Percentiles rank a stretch among this genome's conserved stretches.
phyloP scores from a whole-genome alignment of 768 basidiomycete genomes.

The Sistotremastrum suecicum region DNA sequence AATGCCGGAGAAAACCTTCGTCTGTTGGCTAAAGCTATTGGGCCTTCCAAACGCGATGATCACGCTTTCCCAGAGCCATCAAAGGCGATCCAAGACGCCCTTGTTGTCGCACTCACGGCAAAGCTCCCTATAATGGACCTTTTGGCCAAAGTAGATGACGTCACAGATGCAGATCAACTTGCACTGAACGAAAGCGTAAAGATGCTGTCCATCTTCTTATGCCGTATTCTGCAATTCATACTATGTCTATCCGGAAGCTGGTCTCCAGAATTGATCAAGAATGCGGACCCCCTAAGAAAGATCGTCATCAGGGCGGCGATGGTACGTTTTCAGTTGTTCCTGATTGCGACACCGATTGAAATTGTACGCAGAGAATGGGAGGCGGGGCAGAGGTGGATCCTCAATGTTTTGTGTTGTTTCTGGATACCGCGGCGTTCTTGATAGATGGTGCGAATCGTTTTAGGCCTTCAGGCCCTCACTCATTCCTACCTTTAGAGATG shows the following conservation, averaged over 20 bases:
- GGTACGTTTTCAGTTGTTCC: conserved; percentile 25
- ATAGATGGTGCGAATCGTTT: conserved; percentile 45
- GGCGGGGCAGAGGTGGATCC: conserved; percentile 38
- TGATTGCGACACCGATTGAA: background rate
- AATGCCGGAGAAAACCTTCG: conserved; percentile 57
- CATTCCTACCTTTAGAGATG: background rate
- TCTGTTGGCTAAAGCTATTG: conserved; percentile 51
- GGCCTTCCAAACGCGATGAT: conserved; percentile 39
- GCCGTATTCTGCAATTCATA: conserved; percentile 59
- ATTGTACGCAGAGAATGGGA: conserved; percentile 32
- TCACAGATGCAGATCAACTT: conserved; percentile 16
- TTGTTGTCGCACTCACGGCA: conserved; percentile 34
- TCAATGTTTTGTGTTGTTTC: conserved; percentile 45
- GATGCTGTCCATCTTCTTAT: conserved; percentile 29
- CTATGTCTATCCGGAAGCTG: conserved; percentile 49
- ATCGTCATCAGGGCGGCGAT: conserved; percentile 35
- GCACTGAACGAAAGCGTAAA: conserved; percentile 8
- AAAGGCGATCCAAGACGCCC: conserved; percentile 37
- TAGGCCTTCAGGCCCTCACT: background rate
- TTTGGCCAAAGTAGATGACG: conserved; percentile 9
- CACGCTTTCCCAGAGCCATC: conserved; percentile 37
- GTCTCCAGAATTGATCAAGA: conserved; percentile 35
- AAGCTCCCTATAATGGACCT: conserved; percentile 27
- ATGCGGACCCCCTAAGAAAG: conserved; percentile 26
- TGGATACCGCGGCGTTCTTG: conserved; percentile 63